Conservation (phyloP, 805 yeast species). For the Starmerella bombicola region DNA sequence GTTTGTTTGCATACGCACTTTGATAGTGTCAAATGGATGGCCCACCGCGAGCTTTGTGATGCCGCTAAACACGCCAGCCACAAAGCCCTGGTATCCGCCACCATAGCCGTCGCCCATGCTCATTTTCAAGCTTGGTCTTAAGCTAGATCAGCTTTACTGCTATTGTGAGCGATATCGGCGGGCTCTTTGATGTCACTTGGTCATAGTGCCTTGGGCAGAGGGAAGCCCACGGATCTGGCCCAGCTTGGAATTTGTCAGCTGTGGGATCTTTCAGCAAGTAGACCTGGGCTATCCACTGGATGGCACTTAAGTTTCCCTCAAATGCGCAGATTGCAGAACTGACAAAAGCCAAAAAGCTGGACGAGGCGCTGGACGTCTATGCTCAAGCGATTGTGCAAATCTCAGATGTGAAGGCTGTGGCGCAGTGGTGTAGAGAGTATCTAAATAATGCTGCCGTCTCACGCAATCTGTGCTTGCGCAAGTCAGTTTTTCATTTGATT, state of each 20-base stretch:
- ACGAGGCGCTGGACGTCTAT: constrained; percentile 4
- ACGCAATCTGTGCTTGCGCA: constrained; percentile 7
- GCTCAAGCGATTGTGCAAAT: neutral
- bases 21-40: constrained; percentile 82
- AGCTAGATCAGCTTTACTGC: neutral
- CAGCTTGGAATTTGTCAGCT: too few relatives aligned
- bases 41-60: constrained; percentile 81
- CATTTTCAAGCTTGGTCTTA: constrained; percentile 3
- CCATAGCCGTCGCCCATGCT: constrained; percentile 21
- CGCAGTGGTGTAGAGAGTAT: constrained; percentile 7
- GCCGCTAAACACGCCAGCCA: constrained; percentile 83
- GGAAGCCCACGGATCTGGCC: too few relatives aligned
- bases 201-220: neutral
- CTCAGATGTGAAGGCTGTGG: neutral
- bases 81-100: constrained; percentile 42
- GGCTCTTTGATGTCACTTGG: too few relatives aligned
- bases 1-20: constrained; percentile 70
- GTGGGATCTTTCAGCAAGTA: too few relatives aligned
- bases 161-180: neutral
- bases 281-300: too few relatives aligned
- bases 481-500: constrained; percentile 9
- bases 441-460: neutral
- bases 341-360: neutral
- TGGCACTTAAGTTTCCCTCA: constrained; percentile 4
- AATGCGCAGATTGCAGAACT: neutral